Evolutionary conservation across 1,284 basidiomycete species (phyloP).

Genomic region (Apiotrichum sp.): DNA sequence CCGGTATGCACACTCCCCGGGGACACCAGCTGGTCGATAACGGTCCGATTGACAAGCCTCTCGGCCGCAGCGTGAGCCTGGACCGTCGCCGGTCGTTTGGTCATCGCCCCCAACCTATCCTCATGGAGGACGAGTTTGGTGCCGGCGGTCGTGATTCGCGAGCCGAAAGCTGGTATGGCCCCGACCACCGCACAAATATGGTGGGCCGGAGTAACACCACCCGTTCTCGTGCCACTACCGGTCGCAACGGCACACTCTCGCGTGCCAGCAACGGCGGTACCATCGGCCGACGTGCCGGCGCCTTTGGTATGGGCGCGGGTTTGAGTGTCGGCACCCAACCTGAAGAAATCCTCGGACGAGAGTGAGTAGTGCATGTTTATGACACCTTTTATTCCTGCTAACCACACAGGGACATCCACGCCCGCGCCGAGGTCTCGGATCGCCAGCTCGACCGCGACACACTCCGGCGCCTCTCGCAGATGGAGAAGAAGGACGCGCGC

Average conservation of each 20-base stretch:
- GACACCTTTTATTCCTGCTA: background rate
- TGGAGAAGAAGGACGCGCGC: slow-evolving; percentile 46
- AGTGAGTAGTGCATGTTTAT: slow-evolving; percentile 21
- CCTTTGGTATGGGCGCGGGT: slow-evolving; percentile 42
- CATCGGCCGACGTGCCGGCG: slow-evolving; percentile 36
- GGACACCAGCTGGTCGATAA: slow-evolving; percentile 12
- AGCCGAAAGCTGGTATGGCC: slow-evolving; percentile 1
- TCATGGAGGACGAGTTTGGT: slow-evolving; percentile 22
- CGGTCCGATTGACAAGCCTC: slow-evolving; percentile 4
- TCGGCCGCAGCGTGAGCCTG: slow-evolving; percentile 13
- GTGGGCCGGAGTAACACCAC: slow-evolving; percentile 27
- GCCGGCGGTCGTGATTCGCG: background rate
- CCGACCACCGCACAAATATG: slow-evolving; percentile 15
- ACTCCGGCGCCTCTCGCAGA: slow-evolving; percentile 30
- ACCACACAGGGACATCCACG: slow-evolving; percentile 37
- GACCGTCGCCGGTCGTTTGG: slow-evolving; percentile 29
- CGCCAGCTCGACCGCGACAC: slow-evolving; percentile 32
- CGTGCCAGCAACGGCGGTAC: slow-evolving; percentile 40
- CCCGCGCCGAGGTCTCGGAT: slow-evolving; percentile 39
- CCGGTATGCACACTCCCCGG: background rate
- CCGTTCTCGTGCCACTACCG: slow-evolving; percentile 17
- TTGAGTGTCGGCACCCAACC: slow-evolving; percentile 43
- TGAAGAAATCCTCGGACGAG: slow-evolving; percentile 41
- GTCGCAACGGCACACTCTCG: slow-evolving; percentile 32
- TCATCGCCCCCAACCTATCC: slow-evolving; percentile 28